A percentile compares a stretch with the other conserved stretches of the same genome.
phyloP scores from a whole-genome alignment of 495 filamentous ascomycete species.

The Neurospora pannonica region DNA sequence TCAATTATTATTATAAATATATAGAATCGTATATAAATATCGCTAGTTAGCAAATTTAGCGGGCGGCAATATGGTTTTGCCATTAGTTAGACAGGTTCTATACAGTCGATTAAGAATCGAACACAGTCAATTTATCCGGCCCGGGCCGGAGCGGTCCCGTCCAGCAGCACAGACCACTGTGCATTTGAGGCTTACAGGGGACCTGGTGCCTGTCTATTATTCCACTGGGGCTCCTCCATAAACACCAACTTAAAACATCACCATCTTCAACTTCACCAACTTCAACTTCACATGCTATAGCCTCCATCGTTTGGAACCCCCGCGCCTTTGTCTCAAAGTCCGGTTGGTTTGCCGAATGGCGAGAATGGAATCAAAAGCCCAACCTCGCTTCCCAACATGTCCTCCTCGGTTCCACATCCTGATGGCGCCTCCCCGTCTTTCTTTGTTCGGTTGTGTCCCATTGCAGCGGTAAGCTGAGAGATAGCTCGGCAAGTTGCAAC shows the following conservation, averaged over 20 bases:
- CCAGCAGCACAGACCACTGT: background rate
- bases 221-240: background rate
- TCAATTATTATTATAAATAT: too few relatives aligned
- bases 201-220: background rate
- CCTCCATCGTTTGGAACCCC: background rate
- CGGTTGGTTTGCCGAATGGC: background rate
- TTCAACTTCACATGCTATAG: background rate
- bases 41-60: too few relatives aligned
- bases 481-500: background rate
- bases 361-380: background rate
- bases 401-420: background rate
- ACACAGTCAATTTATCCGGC: too few relatives aligned
- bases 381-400: background rate
- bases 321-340: background rate
- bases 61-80: too few relatives aligned
- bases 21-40: too few relatives aligned
- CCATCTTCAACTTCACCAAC: background rate
- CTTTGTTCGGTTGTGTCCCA: conserved; percentile 12
- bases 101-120: too few relatives aligned
- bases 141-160: background rate
- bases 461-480: background rate
- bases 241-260: background rate
- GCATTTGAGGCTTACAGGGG: background rate
- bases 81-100: too few relatives aligned
- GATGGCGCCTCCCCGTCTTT: background rate